A percentile compares a stretch with the other conserved stretches of the same genome.
Evolutionary conservation across 2,329 filamentous ascomycete genomes (phyloP).

Genomic region (Chrysosphaeria jannelii): DNA sequence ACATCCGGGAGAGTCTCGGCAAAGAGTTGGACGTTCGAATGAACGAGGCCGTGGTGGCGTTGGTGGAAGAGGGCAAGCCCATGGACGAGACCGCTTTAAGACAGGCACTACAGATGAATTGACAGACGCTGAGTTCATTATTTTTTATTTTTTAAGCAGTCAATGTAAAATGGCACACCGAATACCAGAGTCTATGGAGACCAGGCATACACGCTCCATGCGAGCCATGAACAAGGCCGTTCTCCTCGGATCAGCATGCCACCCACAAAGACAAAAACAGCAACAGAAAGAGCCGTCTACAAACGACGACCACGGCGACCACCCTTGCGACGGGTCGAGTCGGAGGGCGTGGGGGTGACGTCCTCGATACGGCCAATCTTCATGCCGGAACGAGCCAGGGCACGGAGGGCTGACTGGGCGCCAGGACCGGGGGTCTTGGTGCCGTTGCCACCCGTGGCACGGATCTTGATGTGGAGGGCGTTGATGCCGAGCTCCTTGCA

Average conservation of each 20-base stretch:
- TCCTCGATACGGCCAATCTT: conserved; percentile 99
- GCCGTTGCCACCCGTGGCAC: conserved; percentile 96
- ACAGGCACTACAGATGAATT: too few relatives aligned
- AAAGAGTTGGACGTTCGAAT: too few relatives aligned
- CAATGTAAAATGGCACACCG: too few relatives aligned
- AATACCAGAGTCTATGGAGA: conserved; percentile 24
- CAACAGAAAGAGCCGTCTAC: conserved; percentile 17
- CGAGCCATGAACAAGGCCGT: conserved; percentile 30
- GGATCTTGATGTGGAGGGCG: conserved; percentile 99
- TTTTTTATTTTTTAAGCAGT: too few relatives aligned
- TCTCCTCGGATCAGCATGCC: conserved; percentile 21
- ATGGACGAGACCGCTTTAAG: too few relatives aligned
- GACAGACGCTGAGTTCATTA: too few relatives aligned
- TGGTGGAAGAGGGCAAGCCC: too few relatives aligned
- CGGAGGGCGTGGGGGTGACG: conserved; percentile 94
- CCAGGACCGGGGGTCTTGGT: conserved; percentile 99
- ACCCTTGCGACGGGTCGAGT: conserved; percentile 98
- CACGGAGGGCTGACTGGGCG: conserved; percentile 96
- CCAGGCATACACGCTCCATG: conserved; percentile 24
- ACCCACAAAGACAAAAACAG: neutral
- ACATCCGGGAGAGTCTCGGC: conserved; percentile 3
- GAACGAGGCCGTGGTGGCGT: too few relatives aligned
- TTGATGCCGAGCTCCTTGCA: conserved; percentile 46
- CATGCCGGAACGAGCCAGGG: conserved; percentile 96
- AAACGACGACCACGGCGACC: conserved; percentile 99